Percentiles rank a stretch among this genome's conserved stretches.
Evolutionary conservation across 202 grass and related monocot species (phyloP).

Genomic region (Hordeum pubiflorum): DNA sequence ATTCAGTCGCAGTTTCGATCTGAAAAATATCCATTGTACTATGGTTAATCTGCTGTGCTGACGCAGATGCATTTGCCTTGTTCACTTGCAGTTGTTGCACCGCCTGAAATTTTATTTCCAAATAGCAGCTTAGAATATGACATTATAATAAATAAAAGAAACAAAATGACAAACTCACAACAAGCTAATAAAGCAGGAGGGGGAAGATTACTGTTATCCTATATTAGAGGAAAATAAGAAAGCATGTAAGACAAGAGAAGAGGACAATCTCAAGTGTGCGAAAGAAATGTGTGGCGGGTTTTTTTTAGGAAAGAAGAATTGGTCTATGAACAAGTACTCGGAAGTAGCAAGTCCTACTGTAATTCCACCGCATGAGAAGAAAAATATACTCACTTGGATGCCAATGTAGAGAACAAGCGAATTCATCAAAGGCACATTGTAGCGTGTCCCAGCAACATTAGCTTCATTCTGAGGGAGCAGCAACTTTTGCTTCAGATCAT

Average conservation of each 20-base stretch:
- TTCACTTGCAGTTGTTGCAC: constrained; percentile 67
- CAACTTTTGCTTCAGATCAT: constrained; percentile 66
- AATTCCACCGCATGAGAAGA: not conserved
- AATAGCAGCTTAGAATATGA: constrained; percentile 9
- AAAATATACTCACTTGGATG: constrained; percentile 53
- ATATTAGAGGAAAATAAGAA: not conserved
- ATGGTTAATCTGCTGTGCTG: constrained; percentile 60
- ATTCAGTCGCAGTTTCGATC: constrained; percentile 59
- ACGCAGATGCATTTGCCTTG: constrained; percentile 30
- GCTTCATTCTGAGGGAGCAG: constrained; percentile 70
- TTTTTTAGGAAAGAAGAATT: not conserved
- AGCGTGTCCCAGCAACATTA: constrained; percentile 52
- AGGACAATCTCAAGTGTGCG: not conserved
- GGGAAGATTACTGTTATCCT: not conserved
- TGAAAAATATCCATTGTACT: constrained; percentile 65
- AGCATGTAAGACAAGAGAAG: not conserved
- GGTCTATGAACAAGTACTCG: not conserved
- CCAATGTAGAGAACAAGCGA: constrained; percentile 89
- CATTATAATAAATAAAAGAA: not conserved
- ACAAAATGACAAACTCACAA: not conserved
- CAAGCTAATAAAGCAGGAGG: not conserved
- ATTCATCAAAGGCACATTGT: constrained; percentile 70
- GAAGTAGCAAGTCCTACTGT: not conserved
- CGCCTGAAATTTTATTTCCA: constrained; percentile 41
- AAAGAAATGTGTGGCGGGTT: not conserved